Evolutionary conservation across 2,329 filamentous ascomycete genomes (phyloP).

Genomic region (Fusarium sp.): DNA sequence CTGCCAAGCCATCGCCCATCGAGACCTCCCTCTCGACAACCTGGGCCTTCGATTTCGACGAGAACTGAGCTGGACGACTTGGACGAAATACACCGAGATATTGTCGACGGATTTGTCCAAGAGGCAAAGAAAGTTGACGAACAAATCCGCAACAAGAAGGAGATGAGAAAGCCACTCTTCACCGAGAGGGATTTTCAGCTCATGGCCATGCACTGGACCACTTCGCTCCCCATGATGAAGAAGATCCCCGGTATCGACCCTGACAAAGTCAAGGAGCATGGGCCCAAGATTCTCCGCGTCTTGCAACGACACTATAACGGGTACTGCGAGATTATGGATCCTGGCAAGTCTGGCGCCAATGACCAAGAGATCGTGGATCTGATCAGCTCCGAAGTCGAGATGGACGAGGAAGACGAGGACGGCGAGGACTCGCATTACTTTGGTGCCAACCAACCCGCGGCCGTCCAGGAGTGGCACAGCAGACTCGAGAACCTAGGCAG

Average conservation of each 20-base stretch:
- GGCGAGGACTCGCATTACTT: conserved; percentile 64
- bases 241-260: conserved; percentile 72
- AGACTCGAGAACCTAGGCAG: conserved; percentile 47
- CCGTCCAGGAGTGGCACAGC: conserved; percentile 52
- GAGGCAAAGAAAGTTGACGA: conserved; percentile 72
- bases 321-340: conserved; percentile 65
- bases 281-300: conserved; percentile 70
- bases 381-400: conserved; percentile 60
- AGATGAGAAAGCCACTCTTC: conserved; percentile 72
- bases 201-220: conserved; percentile 79
- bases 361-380: conserved; percentile 65
- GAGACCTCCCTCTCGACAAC: conserved; percentile 48
- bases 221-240: conserved; percentile 70
- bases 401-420: conserved; percentile 54
- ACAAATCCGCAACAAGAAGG: conserved; percentile 69
- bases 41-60: conserved; percentile 69
- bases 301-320: conserved; percentile 61
- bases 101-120: conserved; percentile 74
- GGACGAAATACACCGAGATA: conserved; percentile 69
- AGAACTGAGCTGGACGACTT: conserved; percentile 67
- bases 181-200: conserved; percentile 76
- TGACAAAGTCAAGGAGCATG: conserved; percentile 72
- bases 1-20: conserved; percentile 54
- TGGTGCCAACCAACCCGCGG: conserved; percentile 39
- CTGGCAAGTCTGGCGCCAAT: conserved; percentile 26